phyloP scores from a whole-genome alignment of 345 rosid genomes.

The Hibiscus mutabilis region DNA sequence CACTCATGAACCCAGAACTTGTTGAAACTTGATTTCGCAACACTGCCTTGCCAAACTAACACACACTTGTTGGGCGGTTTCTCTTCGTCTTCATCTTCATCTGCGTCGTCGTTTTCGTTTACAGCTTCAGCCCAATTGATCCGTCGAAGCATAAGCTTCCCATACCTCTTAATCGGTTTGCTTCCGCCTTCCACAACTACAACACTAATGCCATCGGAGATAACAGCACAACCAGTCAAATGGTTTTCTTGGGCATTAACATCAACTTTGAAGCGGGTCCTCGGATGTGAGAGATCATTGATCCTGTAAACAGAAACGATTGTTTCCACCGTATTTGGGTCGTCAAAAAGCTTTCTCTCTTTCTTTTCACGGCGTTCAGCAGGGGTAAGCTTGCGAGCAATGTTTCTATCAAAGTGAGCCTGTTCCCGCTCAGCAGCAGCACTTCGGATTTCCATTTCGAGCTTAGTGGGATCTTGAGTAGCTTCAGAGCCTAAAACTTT shows the following conservation, averaged over 20 bases:
- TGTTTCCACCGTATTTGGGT: conserved; percentile 55
- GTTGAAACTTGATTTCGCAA: conserved; percentile 59
- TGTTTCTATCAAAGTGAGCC: conserved; percentile 88
- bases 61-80: conserved; percentile 57
- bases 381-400: conserved; percentile 89
- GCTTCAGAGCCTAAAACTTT: conserved; percentile 94
- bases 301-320: conserved; percentile 79
- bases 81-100: conserved; percentile 35
- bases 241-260: conserved; percentile 86
- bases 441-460: conserved; percentile 82
- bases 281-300: conserved; percentile 75
- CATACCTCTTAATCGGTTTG: conserved; percentile 84
- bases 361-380: conserved; percentile 93
- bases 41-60: conserved; percentile 87
- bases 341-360: conserved; percentile 92
- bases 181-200: conserved; percentile 88
- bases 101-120: conserved; percentile 45
- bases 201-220: conserved; percentile 62
- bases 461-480: conserved; percentile 95
- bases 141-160: conserved; percentile 78
- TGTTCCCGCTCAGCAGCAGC: conserved; percentile 98
- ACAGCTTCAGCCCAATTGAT: conserved; percentile 85
- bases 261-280: conserved; percentile 85
- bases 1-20: conserved; percentile 71
- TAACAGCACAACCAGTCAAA: conserved; percentile 76